Evolutionary conservation across 2,329 filamentous ascomycete species (phyloP).

Genomic region (Emmonsiellopsis sp.): DNA sequence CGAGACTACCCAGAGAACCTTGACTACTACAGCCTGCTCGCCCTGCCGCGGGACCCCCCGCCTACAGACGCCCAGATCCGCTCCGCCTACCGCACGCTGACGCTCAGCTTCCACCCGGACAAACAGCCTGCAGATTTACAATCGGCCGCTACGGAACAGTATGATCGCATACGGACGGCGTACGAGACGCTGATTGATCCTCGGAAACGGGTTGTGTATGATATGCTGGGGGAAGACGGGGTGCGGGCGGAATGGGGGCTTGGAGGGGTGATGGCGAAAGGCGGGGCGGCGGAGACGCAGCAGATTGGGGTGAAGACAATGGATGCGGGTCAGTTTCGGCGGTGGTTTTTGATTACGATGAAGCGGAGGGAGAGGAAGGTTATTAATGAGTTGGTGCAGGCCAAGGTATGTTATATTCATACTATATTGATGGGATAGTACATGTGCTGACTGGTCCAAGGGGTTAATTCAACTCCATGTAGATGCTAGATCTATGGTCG

Average conservation of each 20-base stretch:
- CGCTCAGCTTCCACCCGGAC: constrained; percentile 38
- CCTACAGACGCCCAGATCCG: constrained; percentile 34
- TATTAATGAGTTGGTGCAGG: constrained; percentile 28
- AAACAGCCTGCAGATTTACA: constrained; percentile 33
- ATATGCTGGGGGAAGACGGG: constrained; percentile 33
- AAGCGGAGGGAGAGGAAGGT: constrained; percentile 29
- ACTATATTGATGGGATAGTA: not conserved
- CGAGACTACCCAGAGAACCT: constrained; percentile 9
- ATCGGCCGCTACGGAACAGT: constrained; percentile 30
- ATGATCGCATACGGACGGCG: constrained; percentile 30
- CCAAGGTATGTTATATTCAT: constrained; percentile 24
- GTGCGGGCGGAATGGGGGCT: constrained; percentile 30
- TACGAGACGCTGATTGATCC: constrained; percentile 35
- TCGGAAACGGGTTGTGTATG: constrained; percentile 35
- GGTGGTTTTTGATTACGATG: constrained; percentile 34
- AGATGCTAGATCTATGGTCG: constrained; percentile 27
- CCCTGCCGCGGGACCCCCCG: constrained; percentile 29
- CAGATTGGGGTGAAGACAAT: constrained; percentile 31
- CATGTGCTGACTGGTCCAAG: constrained; percentile 12
- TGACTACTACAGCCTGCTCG: constrained; percentile 36
- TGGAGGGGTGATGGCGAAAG: constrained; percentile 23
- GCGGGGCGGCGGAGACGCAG: constrained; percentile 21
- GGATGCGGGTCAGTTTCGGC: constrained; percentile 30
- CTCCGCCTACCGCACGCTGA: constrained; percentile 35
- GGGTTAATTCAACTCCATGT: constrained; percentile 25